These are phyloP conservation scores for Berberis vulgaris DNA, from an alignment of 164 flowering plant species.

Conservation along the genomic window DNA sequence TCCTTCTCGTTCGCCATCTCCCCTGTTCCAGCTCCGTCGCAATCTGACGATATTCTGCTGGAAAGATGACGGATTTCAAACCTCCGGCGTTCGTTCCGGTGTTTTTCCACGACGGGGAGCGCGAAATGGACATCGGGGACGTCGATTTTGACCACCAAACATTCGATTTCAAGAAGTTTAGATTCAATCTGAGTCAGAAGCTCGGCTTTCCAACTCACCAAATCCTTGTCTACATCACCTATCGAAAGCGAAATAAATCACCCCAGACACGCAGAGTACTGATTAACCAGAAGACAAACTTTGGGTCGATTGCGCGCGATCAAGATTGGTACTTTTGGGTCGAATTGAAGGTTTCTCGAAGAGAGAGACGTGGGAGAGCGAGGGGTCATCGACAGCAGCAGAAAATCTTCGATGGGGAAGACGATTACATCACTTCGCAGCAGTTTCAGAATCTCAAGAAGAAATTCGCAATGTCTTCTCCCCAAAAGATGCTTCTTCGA, in stretches of 20 bases:
- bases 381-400: too few relatives aligned
- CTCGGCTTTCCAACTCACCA: constrained; percentile 56
- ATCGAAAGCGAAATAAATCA: constrained; percentile 8
- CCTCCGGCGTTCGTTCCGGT: constrained; percentile 27
- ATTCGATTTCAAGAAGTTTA: constrained; percentile 32
- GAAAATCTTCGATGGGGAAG: not conserved
- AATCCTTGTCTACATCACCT: constrained; percentile 35
- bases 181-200: constrained; percentile 23
- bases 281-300: constrained; percentile 34
- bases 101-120: constrained; percentile 53
- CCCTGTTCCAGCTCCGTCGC: not conserved
- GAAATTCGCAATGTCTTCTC: not conserved
- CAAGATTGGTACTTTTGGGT: too few relatives aligned
- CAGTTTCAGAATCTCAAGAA: not conserved
- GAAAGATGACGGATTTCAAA: constrained; percentile 9
- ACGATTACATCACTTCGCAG: not conserved
- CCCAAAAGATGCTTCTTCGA: constrained; percentile 20
- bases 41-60: not conserved
- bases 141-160: constrained; percentile 19
- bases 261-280: constrained; percentile 19
- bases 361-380: too few relatives aligned
- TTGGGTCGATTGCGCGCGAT: constrained; percentile 17
- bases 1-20: too few relatives aligned
- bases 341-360: too few relatives aligned
- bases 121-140: constrained; percentile 38